These are phyloP conservation scores for Leccinum fallax DNA, from an alignment of 1,284 basidiomycete species.

Conservation along the genomic window DNA sequence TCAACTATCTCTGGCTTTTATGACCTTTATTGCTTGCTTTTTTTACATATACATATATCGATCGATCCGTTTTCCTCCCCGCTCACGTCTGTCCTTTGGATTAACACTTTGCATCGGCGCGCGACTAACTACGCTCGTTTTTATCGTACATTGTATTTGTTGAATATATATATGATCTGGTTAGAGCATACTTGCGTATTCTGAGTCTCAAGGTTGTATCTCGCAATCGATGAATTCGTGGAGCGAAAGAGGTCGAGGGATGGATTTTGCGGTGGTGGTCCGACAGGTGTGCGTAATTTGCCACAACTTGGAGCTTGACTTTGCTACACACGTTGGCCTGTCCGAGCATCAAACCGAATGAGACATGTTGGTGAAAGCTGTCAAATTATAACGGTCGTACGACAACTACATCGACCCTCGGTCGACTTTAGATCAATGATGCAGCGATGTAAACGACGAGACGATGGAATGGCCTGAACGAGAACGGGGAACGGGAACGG, in stretches of 20 bases:
- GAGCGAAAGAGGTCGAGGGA: neutral
- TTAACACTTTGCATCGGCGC: neutral
- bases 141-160: slow-evolving; percentile 26
- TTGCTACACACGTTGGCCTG: too few species aligned
- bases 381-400: too few species aligned
- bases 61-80: neutral
- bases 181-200: neutral
- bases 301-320: neutral
- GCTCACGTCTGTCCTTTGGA: slow-evolving; percentile 9
- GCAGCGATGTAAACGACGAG: too few species aligned
- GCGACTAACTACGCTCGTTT: slow-evolving; percentile 15
- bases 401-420: too few species aligned
- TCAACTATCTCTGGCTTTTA: neutral
- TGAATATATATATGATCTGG: neutral
- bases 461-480: too few species aligned
- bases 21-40: neutral
- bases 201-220: neutral
- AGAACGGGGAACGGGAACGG: too few species aligned
- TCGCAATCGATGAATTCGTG: neutral
- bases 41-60: slow-evolving; percentile 12
- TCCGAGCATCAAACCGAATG: too few species aligned
- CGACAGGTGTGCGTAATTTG: neutral
- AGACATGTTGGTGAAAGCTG: too few species aligned
- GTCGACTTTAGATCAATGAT: too few species aligned
- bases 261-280: neutral